Base-by-base conservation (phyloP, 2,329 filamentous ascomycete species). In the Aureobasidium zeae region DNA sequence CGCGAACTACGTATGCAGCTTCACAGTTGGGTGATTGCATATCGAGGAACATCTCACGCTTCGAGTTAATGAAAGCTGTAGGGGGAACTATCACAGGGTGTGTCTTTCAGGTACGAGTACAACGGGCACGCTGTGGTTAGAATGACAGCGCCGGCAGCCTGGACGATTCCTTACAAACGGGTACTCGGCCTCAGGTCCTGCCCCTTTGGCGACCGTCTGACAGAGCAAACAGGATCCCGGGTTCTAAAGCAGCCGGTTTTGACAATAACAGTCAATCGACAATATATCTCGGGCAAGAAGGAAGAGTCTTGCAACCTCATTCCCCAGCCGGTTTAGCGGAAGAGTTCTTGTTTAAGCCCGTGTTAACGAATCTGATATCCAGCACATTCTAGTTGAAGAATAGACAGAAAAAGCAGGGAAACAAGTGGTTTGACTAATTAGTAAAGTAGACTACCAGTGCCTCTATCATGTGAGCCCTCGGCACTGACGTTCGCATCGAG, bases 1-100 rank as follows among this genome's bases (percentile, higher is more conserved):
- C 37, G 28, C 37, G 26, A 32, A 29, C 13, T 41, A 25, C n/a
- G n/a, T n/a, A 41, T 41, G 37, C 37, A 41, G 37, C 37, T 41
- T 31, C 37, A 41, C 32, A 41, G 25, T 20, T 41, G 28, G 37
- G 15, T 28, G 13, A 17, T 19, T 41, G 16, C n/a, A 41, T 24
- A 41, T 31, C 24, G 4, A 15, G 19, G 17, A 13, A 24, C 16
- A 29, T 4, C 35, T 31, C 10, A n/a, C 25, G 7, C 22, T 25
- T 41, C 21, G 37, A 32, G 37, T 41, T 21, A 41, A 32, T 5
- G 6, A 41, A 31, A 19, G 11, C 21, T n/a, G 21, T 24, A 22
- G 37, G 17, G 20, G 22, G 35, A 41, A 32, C 37, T 17, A 25
- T 11, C 26, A 26, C 37, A 41, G 37, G 37, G 37, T 41, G n/a